Base-by-base conservation (phyloP, 495 filamentous ascomycete species). In the Amorphotheca resinae region DNA sequence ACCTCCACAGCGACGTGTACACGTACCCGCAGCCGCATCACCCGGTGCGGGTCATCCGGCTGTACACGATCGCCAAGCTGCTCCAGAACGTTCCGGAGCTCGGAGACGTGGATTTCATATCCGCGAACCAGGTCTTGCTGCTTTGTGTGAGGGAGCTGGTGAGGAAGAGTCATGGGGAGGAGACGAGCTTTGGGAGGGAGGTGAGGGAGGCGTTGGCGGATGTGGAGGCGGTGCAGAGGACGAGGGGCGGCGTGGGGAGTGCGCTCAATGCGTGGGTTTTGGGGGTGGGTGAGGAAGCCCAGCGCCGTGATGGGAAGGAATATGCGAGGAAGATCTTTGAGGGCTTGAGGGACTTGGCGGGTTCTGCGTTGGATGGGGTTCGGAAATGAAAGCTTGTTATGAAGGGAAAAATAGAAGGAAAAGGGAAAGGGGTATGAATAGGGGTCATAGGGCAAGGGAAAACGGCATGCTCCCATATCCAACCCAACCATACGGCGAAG, bases 1-100 rank as follows among this genome's bases (percentile, higher is more conserved):
- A 33, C 26, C 21, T 53, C 7, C 38, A 46, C 12, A 46, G 50
- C 36, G 44, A 52, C 33, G 15, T 42, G 9, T 48, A 41, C 32
- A 33, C 23, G 4, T 49, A 50, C 20, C 37, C 42, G 8, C 37
- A 45, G 25, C 36, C 28, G 21, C 16, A 41, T 15, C 47, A 50
- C 23, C 47, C 47, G 4, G 22, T 32, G 5, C 41, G 37, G 1
- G 37, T 50, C n/a, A 22, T 38, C 11, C 47, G 41, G 15, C 34
- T 50, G 9, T 45, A 28, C 31, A 37, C 36, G 16, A 45, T 50
- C 15, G 35, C 42, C 14, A 45, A 38, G 32, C 37, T 50, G 3
- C 33, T 50, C 5, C 32, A 44, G 16, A 16, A 39, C 20, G 18
- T 44, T 3, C 11, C 33, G 1, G 21, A 34, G 11, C 4, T 42